Evolutionary conservation across 208 protist genomes (phyloP).

Genomic region (Trypanosoma scelopori): DNA sequence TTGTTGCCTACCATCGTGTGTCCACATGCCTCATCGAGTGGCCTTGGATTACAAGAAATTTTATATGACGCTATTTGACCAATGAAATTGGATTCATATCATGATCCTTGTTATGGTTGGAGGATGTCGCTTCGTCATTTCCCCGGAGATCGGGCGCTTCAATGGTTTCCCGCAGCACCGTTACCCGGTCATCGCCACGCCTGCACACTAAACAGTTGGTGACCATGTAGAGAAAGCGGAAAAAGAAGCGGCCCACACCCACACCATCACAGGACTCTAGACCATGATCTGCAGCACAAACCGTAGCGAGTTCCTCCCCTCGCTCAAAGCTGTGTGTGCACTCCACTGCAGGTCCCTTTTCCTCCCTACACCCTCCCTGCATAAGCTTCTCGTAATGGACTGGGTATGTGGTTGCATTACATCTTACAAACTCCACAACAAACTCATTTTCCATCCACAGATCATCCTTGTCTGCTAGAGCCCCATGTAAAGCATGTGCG

Average conservation of each 20-base stretch:
- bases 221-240: constrained; percentile 5
- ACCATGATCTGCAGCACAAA: constrained; percentile 66
- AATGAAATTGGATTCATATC: too few relatives aligned
- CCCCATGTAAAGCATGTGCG: constrained; percentile 52
- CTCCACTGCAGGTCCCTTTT: constrained; percentile 52
- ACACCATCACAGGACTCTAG: constrained; percentile 50
- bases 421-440: constrained; percentile 71
- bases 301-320: constrained; percentile 51
- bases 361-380: constrained; percentile 49
- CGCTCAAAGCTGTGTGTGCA: constrained; percentile 75
- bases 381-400: constrained; percentile 53
- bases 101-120: too few relatives aligned
- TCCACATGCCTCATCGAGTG: too few relatives aligned
- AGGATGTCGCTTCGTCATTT: constrained; percentile 1
- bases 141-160: neutral
- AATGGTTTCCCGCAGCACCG: neutral
- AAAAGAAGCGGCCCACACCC: constrained; percentile 2
- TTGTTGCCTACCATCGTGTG: too few relatives aligned
- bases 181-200: neutral
- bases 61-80: too few relatives aligned
- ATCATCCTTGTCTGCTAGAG: constrained; percentile 41
- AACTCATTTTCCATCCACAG: constrained; percentile 87
- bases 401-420: constrained; percentile 45
- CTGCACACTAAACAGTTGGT: neutral
- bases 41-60: too few relatives aligned